These are phyloP conservation scores for Straminergon stramineum DNA, from an alignment of 225 moss, liverwort and hornwort genomes.

Conservation along the genomic window DNA sequence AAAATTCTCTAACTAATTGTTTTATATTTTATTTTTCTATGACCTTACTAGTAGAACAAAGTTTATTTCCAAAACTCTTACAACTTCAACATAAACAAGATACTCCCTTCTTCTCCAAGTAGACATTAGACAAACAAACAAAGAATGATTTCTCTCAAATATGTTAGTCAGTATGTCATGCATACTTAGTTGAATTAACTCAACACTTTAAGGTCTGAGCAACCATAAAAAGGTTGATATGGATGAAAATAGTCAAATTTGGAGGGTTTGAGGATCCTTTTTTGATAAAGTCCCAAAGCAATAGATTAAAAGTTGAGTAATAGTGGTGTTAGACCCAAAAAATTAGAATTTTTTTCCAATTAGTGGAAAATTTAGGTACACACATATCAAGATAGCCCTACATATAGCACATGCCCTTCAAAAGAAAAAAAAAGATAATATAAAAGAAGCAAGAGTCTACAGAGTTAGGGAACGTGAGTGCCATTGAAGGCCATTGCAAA, in stretches of 20 bases:
- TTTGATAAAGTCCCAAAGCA: neutral
- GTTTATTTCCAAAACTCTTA: neutral
- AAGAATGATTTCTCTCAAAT: neutral
- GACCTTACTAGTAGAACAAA: neutral
- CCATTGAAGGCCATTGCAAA: neutral
- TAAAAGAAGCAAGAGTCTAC: neutral
- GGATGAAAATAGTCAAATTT: neutral
- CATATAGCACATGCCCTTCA: neutral
- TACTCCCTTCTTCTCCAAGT: neutral
- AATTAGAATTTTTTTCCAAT: no score
- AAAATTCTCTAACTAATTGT: neutral
- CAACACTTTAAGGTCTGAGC: neutral
- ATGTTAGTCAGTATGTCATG: neutral
- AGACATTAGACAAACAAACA: neutral
- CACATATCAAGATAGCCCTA: neutral
- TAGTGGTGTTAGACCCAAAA: neutral
- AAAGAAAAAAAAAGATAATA: neutral
- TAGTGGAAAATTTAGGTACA: neutral
- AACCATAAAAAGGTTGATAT: neutral
- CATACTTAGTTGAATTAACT: neutral
- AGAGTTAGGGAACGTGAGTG: neutral
- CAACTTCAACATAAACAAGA: neutral
- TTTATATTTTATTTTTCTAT: neutral
- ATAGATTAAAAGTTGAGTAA: neutral
- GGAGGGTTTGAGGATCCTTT: neutral